Base-by-base conservation (phyloP, 805 yeast genomes). In the Danielia reshetovae region DNA sequence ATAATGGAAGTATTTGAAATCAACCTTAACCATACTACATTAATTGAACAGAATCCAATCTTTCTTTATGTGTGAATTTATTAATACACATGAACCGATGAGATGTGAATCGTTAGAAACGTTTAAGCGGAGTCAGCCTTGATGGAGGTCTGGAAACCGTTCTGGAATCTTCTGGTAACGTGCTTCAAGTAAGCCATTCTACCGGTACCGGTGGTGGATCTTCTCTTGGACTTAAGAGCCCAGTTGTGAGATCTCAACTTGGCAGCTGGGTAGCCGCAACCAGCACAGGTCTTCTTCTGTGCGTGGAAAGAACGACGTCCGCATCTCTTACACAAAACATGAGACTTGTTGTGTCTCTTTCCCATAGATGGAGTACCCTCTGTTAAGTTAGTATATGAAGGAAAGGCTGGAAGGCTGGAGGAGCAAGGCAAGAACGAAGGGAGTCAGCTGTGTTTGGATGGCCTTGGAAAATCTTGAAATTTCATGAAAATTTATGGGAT, bases 301-400 rank as follows among this genome's bases (percentile, higher is more conserved):
- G 83, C 75, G 79, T 93, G 97, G 95, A 90, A 90, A 47, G 96
- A 83, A 79, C 97, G 95, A 68, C 79, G 76, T 67, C 97, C 97
- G 80, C 98, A 93, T 84, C 95, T 84, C 80, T 85, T 87, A 82
- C 98, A 93, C 74, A 89, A 79, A 70, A 94, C 84, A 87, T 93
- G 98, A 70, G 97, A 84, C 79, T 93, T 93, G 90, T 85, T 89
- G 86, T 93, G 97, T 75, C 93, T 88, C 80, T 90, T 90, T 82
- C 98, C 98, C 81, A 87, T 83, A 72, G 97, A 87, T 77, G 97
- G 96, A 74, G 98, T 90, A 86, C 98, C 98, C 88, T 90, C 95
- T 66, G 43, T 27, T 32, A 30, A 12, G 61, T 56, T 55, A 55
- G 59, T 55, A 55, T 11, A 24, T 34, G 40, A 9, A n/a, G n/a